Evolutionary conservation across 345 rosid genomes (phyloP).

Genomic region (Gossypium ekmanianum): DNA sequence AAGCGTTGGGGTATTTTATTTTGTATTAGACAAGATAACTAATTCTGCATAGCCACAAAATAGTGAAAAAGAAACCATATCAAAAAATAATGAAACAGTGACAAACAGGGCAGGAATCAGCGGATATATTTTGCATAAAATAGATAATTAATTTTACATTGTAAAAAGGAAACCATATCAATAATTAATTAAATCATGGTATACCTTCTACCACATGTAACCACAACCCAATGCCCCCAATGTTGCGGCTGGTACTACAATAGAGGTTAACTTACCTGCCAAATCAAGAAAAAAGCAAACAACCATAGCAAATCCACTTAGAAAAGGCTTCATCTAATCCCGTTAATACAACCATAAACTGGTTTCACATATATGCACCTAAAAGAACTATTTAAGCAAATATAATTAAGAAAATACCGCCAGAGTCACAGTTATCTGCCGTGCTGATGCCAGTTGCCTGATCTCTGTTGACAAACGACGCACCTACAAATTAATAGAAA

Average conservation of each 20-base stretch:
- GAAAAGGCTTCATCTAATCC: not conserved
- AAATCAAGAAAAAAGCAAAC: not conserved
- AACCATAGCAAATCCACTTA: not conserved
- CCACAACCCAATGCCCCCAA: conserved; percentile 92
- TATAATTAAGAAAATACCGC: conserved; percentile 27
- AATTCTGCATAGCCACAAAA: not conserved
- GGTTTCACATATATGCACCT: not conserved
- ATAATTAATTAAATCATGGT: not conserved
- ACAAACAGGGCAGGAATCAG: not conserved
- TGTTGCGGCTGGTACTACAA: conserved; percentile 73
- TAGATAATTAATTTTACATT: not conserved
- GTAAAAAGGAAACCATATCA: not conserved
- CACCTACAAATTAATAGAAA: conserved; percentile 35
- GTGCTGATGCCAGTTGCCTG: conserved; percentile 54
- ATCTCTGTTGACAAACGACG: conserved; percentile 61
- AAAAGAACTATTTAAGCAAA: not conserved
- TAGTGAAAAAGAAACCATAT: not conserved
- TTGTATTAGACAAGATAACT: not conserved
- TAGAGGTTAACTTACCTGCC: conserved; percentile 54
- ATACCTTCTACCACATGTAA: conserved; percentile 99
- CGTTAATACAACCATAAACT: not conserved
- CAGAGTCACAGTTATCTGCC: conserved; percentile 71
- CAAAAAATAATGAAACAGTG: not conserved
- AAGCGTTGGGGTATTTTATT: not conserved
- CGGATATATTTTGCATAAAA: not conserved